These are phyloP conservation scores for Neotropicomus parvogracilis DNA, from an alignment of 1,284 basidiomycete species.

Conservation along the genomic window DNA sequence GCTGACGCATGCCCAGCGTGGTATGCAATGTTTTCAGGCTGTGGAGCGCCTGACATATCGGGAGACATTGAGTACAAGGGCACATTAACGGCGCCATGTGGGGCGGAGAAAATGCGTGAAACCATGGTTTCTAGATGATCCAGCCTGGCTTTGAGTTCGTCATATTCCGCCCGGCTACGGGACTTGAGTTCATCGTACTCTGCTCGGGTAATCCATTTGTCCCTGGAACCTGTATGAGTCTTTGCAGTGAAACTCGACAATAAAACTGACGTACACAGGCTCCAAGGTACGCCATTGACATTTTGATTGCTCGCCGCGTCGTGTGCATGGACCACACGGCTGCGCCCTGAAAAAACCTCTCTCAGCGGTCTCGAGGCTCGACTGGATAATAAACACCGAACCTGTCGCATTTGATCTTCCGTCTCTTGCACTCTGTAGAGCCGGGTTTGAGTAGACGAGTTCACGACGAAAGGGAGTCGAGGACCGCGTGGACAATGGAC, in stretches of 20 bases:
- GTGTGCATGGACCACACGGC: conserved; percentile 54
- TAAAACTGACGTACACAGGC: conserved; percentile 43
- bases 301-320: conserved; percentile 50
- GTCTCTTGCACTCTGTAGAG: conserved; percentile 51
- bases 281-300: conserved; percentile 59
- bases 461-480: not conserved
- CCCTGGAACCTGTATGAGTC: conserved; percentile 36
- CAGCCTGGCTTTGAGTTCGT: conserved; percentile 44
- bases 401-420: conserved; percentile 63
- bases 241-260: conserved; percentile 4
- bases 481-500: not conserved
- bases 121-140: conserved; percentile 38
- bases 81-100: conserved; percentile 27
- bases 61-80: conserved; percentile 33
- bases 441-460: conserved; percentile 2
- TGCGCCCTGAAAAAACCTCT: conserved; percentile 39
- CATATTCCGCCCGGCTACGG: conserved; percentile 42
- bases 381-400: conserved; percentile 30
- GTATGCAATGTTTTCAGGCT: conserved; percentile 29
- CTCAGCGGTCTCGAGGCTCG: conserved; percentile 18
- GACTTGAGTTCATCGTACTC: conserved; percentile 52
- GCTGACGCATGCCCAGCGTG: conserved; percentile 27
- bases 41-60: conserved; percentile 29
- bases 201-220: conserved; percentile 52
- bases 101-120: conserved; percentile 28